Base-by-base conservation (phyloP, 2,329 filamentous ascomycete genomes). In the Penicillium decumbens region DNA sequence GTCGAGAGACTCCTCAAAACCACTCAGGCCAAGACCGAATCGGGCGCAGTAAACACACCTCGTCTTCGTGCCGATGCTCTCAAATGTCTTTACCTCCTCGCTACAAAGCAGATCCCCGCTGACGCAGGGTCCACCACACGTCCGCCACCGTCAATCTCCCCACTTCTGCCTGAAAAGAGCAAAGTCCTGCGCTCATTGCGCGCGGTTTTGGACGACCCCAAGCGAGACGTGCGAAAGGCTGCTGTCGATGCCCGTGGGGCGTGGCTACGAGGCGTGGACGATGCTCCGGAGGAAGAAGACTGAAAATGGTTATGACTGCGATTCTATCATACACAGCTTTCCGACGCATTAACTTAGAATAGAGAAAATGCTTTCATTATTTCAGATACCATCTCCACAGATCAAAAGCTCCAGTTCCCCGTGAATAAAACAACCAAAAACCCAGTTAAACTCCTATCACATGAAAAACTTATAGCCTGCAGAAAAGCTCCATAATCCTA, bases 171-270 rank as follows among this genome's bases (percentile, higher is more conserved):
- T 7, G 79, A 80, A 50, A 77, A 81, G 57, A 72, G 71, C 42
- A 73, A 78, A 42, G 81, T 86, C 7, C 71, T 83, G 41, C 78
- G 78, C 60, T 73, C 75, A 20, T 65, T 87, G 59, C 70, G 75
- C 39, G 65, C 60, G 13, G 77, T 79, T 24, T 62, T 87, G 55
- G 83, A 87, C 70, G 83, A 87, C 66, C 72, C 72, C 28, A 85
- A 81, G 69, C 72, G 83, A 53, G 75, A 77, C 62, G 83, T 87
- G 8, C 74, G 83, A 37, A 77, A 79, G 54, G 80, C 81, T 50
- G 83, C 82, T 12, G 82, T 85, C 24, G 77, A 77, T 69, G 83
- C 81, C 54, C 68, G 81, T 44, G 76, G 72, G n/a, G 78, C 74
- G 47, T 85, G 82, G 82, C 63, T 83, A 45, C 74, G 76, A 49